Evolutionary conservation across 495 filamentous ascomycete species (phyloP).

Genomic region (Corynascus novoguineensis): DNA sequence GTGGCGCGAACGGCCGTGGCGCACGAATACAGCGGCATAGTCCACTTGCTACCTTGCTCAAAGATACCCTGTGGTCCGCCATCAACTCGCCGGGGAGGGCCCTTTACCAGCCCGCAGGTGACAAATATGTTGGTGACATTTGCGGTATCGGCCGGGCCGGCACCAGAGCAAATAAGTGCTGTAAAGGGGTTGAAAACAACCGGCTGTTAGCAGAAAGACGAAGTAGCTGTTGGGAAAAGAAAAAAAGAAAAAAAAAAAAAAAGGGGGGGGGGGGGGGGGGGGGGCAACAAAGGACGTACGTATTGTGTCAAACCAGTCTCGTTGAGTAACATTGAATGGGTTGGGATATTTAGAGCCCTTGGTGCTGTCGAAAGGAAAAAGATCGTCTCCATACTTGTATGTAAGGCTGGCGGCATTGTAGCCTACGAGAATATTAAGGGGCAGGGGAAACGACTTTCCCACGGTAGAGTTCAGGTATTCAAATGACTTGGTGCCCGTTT

Average conservation of each 20-base stretch:
- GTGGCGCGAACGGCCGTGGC: slow-evolving; percentile 35
- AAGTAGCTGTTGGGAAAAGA: too few relatives aligned
- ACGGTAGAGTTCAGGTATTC: slow-evolving; percentile 33
- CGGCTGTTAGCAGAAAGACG: neutral
- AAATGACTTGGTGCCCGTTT: slow-evolving; percentile 17
- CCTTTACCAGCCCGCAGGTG: slow-evolving; percentile 36
- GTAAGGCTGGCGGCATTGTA: neutral
- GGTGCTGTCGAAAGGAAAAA: neutral
- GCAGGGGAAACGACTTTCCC: slow-evolving; percentile 26
- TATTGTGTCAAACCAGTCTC: slow-evolving; percentile 25
- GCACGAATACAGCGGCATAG: slow-evolving; percentile 39
- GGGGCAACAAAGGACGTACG: slow-evolving; percentile 12
- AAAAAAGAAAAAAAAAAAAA: too few relatives aligned
- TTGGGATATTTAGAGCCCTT: slow-evolving; percentile 16
- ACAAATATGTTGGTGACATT: slow-evolving; percentile 39
- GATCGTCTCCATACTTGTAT: slow-evolving; percentile 11
- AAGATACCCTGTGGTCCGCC: slow-evolving; percentile 24
- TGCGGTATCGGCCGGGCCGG: slow-evolving; percentile 24
- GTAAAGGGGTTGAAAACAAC: neutral
- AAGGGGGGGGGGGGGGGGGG: too few relatives aligned
- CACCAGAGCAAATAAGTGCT: slow-evolving; percentile 27
- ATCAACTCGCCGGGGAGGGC: slow-evolving; percentile 30
- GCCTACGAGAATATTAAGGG: neutral
- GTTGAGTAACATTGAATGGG: slow-evolving; percentile 24
- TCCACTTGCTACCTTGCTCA: slow-evolving; percentile 35